Evolutionary conservation across 768 basidiomycete genomes (phyloP).

Genomic region (Cantharellus cinnabarinus): DNA sequence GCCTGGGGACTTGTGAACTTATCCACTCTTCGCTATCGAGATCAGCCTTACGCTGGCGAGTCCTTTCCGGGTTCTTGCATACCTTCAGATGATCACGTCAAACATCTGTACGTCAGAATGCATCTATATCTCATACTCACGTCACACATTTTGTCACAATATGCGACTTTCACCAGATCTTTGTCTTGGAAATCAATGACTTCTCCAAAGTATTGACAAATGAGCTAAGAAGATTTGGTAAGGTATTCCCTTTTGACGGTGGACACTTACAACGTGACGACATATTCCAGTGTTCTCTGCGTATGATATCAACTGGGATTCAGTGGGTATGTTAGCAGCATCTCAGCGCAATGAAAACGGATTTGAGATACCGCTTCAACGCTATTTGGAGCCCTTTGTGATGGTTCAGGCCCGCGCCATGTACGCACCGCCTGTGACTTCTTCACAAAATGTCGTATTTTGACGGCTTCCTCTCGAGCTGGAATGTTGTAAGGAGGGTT

Average conservation of each 20-base stretch:
- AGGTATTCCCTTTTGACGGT: not conserved
- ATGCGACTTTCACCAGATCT: slow-evolving; percentile 21
- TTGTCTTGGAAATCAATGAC: slow-evolving; percentile 29
- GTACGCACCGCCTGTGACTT: slow-evolving; percentile 27
- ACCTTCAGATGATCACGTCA: slow-evolving; percentile 24
- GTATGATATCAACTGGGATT: slow-evolving; percentile 26
- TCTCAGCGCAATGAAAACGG: not conserved
- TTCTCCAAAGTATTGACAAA: slow-evolving; percentile 72
- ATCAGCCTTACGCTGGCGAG: slow-evolving; percentile 26
- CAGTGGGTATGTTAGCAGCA: not conserved
- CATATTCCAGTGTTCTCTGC: slow-evolving; percentile 41
- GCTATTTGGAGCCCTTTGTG: slow-evolving; percentile 47
- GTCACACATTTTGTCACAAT: slow-evolving; percentile 68
- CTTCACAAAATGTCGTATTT: slow-evolving; percentile 33
- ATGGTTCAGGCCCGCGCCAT: slow-evolving; percentile 34
- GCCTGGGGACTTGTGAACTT: slow-evolving; percentile 8
- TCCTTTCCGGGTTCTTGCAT: slow-evolving; percentile 60
- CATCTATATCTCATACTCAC: slow-evolving; percentile 22
- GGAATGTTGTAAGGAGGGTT: not conserved
- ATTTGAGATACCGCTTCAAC: slow-evolving; percentile 30
- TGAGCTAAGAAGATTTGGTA: slow-evolving; percentile 24
- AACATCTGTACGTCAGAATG: not conserved
- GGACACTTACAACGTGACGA: slow-evolving; percentile 43
- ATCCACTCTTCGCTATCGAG: slow-evolving; percentile 26
- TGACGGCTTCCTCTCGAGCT: slow-evolving; percentile 60